Conservation (phyloP, 495 filamentous ascomycete genomes). For the Poronia punctata region DNA sequence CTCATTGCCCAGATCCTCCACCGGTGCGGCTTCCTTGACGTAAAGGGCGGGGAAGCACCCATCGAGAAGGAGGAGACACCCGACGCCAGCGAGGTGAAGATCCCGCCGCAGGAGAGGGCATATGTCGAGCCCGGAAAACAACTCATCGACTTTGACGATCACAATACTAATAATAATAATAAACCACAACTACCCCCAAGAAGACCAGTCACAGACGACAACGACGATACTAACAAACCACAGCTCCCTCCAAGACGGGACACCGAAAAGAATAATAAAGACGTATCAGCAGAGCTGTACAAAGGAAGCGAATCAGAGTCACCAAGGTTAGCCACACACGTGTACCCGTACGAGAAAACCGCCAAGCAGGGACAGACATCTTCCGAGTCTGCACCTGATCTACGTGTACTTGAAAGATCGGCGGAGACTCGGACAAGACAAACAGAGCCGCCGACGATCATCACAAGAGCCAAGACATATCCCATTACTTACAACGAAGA, state of each 20-base stretch:
- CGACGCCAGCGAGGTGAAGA: constrained; percentile 36
- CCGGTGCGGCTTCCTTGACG: constrained; percentile 60
- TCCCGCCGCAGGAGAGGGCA: constrained; percentile 26
- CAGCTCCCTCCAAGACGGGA: no score
- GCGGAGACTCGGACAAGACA: neutral
- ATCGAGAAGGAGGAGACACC: constrained; percentile 51
- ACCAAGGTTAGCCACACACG: no score
- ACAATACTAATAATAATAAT: constrained; percentile 16
- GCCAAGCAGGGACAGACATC: neutral
- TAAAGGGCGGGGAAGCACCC: constrained; percentile 43
- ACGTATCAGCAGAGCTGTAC: no score
- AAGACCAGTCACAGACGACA: no score
- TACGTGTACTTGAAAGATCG: neutral
- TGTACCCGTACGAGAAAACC: neutral
- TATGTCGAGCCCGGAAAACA: constrained; percentile 18
- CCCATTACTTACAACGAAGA: constrained; percentile 22
- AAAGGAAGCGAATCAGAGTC: no score
- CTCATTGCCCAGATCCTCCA: constrained; percentile 61
- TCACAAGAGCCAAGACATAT: neutral
- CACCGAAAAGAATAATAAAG: no score
- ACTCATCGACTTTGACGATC: constrained; percentile 47
- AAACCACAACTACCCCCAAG: no score
- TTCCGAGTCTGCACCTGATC: neutral
- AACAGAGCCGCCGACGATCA: no score
- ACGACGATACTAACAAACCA: no score